These are phyloP conservation scores for Microascus cirrosus DNA, from an alignment of 2,329 filamentous ascomycete genomes.

Conservation along the genomic window DNA sequence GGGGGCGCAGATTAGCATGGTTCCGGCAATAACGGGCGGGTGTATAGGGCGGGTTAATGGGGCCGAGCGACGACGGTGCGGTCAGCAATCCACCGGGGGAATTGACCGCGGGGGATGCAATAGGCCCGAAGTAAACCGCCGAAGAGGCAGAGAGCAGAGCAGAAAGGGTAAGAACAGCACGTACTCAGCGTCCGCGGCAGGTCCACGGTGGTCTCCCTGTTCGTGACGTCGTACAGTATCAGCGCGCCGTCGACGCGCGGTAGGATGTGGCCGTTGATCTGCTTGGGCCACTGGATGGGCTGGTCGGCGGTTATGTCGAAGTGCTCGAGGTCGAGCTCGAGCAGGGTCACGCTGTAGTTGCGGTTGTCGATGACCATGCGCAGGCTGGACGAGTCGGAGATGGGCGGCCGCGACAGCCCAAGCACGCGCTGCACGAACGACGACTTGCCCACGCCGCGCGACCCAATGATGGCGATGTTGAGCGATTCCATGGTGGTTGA, in stretches of 20 bases:
- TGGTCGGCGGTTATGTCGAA: conserved; percentile 49
- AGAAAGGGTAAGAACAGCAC: conserved; percentile 20
- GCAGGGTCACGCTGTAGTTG: conserved; percentile 46
- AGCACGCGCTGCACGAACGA: conserved; percentile 55
- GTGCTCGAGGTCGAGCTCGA: conserved; percentile 55
- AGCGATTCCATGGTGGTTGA: conserved; percentile 40
- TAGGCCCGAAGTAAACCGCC: neutral
- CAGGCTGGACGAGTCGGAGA: conserved; percentile 41
- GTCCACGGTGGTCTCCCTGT: conserved; percentile 61
- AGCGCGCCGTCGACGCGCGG: conserved; percentile 74
- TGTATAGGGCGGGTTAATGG: neutral
- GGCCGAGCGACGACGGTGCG: neutral
- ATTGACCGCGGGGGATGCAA: neutral
- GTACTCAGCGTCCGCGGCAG: conserved; percentile 70
- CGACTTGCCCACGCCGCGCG: conserved; percentile 56
- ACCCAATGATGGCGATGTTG: conserved; percentile 57
- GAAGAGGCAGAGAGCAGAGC: neutral
- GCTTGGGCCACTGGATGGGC: conserved; percentile 55
- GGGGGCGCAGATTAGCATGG: neutral
- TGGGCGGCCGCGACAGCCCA: conserved; percentile 40
- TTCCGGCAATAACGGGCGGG: neutral
- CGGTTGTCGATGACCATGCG: conserved; percentile 48
- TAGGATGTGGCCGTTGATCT: conserved; percentile 58
- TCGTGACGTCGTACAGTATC: conserved; percentile 79
- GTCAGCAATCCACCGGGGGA: neutral